Base-by-base conservation (phyloP, 179 eudicot genomes). In the Beta macrorhiza region DNA sequence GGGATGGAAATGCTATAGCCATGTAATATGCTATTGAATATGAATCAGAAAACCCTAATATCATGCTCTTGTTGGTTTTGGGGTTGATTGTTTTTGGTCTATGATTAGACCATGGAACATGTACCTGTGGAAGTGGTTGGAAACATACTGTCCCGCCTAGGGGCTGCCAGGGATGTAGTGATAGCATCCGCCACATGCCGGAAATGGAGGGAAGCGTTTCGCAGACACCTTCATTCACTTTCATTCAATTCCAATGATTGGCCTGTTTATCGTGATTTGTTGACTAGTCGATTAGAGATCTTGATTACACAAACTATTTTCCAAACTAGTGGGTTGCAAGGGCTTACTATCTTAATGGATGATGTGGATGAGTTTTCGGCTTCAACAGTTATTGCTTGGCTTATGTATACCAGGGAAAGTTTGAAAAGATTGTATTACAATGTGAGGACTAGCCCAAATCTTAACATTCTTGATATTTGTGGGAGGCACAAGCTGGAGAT, bases 81-180 rank as follows among this genome's bases (percentile, higher is more conserved):
- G 75, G 84, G 77, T 81, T 70, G 17, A 68, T 78, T 70, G 80
- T 29, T 29, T 29, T 29, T 29, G 32, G 32, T 29, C 32, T 29
- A 7, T 73, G 68, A 64, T 32, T 61, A 62, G 58, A 63, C 5
- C 4, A 95, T 92, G 95, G 98, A 95, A 84, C 55, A 75, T 81
- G 87, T 93, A 67, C 98, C 98, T 32, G 95, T 93, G 80, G 99
- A 93, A 87, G 97, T 93, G 20, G 86, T 95, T 77, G 97, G 99
- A 20, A 95, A 91, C 87, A 91, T 95, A 82, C 83, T 93, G 44
- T 93, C 97, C 19, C 85, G 90, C 17, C 88, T 95, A 37, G 91
- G 90, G 72, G 91, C 93, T 75, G 99, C 96, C 22, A 87, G 90
- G 61, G 97, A 95, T 78, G 94, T 93, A 76, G 94, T 95, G 80